Percentiles rank a stretch among this genome's conserved stretches.
These are phyloP conservation scores for Areca catechu DNA, from an alignment of 176 grass and related monocot species.

Conservation along the genomic window DNA sequence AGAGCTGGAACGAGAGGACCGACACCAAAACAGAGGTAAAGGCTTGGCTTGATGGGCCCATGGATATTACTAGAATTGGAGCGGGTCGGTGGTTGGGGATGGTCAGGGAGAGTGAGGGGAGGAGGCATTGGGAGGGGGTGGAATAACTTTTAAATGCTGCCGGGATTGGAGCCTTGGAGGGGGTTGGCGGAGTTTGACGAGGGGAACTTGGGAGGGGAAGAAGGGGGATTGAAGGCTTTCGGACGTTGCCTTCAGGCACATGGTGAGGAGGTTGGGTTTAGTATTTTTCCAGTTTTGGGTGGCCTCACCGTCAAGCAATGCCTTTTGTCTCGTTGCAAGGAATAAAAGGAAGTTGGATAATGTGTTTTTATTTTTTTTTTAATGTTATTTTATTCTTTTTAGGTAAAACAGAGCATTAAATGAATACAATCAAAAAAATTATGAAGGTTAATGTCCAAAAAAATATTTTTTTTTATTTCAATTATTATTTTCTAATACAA, in stretches of 20 bases:
- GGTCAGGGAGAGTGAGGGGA: slow-evolving; percentile 1
- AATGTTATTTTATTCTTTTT: too few relatives aligned
- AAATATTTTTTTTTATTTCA: too few relatives aligned
- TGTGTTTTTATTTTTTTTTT: too few relatives aligned
- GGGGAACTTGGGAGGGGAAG: background rate
- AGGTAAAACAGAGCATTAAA: too few relatives aligned
- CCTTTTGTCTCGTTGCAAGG: slow-evolving; percentile 48
- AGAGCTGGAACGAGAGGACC: slow-evolving; percentile 20
- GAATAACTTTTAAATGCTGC: slow-evolving; percentile 32
- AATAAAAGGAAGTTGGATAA: slow-evolving; percentile 17
- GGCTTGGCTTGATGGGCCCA: background rate
- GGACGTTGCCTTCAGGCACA: slow-evolving; percentile 26
- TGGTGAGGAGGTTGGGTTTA: slow-evolving; percentile 14
- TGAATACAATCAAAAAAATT: too few relatives aligned
- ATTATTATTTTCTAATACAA: too few relatives aligned
- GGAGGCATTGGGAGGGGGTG: slow-evolving; percentile 17
- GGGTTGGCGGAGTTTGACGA: too few relatives aligned
- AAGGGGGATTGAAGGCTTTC: slow-evolving; percentile 18
- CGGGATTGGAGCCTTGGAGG: too few relatives aligned
- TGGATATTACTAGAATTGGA: background rate
- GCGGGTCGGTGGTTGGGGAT: slow-evolving; percentile 1
- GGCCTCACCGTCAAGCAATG: slow-evolving; percentile 63
- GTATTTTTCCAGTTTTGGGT: slow-evolving; percentile 47
- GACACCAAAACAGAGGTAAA: slow-evolving; percentile 15
- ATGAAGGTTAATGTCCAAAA: too few relatives aligned